Evolutionary conservation across 306 rosid genomes (phyloP).

Genomic region (Calophaca sinica): DNA sequence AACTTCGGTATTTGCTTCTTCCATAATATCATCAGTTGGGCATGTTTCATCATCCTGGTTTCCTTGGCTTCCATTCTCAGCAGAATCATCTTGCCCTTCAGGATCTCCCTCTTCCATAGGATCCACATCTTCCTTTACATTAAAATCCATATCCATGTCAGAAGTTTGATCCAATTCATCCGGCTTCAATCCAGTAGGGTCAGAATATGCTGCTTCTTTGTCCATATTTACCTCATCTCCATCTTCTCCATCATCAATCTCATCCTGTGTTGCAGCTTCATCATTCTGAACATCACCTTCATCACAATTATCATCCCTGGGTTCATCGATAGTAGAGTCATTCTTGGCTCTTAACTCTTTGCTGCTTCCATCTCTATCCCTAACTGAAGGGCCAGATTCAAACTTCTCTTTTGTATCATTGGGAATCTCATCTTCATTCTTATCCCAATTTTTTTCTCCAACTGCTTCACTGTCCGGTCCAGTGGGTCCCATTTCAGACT

Average conservation of each 20-base stretch:
- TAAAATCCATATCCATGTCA: conserved; percentile 61
- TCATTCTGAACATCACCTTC: conserved; percentile 57
- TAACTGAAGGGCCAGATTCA: conserved; percentile 77
- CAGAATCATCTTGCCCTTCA: conserved; percentile 52
- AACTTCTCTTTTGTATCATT: conserved; percentile 59
- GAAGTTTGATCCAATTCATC: conserved; percentile 64
- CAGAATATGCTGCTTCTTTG: conserved; percentile 64
- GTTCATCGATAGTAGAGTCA: conserved; percentile 59
- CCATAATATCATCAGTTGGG: conserved; percentile 73
- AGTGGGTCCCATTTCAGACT: too few species aligned
- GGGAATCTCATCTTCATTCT: conserved; percentile 73
- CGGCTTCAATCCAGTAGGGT: conserved; percentile 61
- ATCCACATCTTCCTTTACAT: conserved; percentile 58
- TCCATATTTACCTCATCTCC: conserved; percentile 61
- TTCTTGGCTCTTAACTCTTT: conserved; percentile 57
- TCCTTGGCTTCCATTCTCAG: conserved; percentile 46
- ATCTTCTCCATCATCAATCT: conserved; percentile 50
- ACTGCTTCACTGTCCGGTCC: conserved; percentile 52
- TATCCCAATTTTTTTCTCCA: conserved; percentile 74
- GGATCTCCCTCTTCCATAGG: conserved; percentile 64
- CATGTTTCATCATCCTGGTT: conserved; percentile 52
- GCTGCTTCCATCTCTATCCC: conserved; percentile 62
- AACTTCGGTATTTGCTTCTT: conserved; percentile 60
- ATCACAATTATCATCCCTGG: conserved; percentile 56
- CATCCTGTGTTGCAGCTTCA: conserved; percentile 51